A percentile compares a stretch with the other conserved stretches of the same genome.
Evolutionary conservation across 116 monocot genomes (phyloP).

Genomic region (Dioscorea cayenensis): DNA sequence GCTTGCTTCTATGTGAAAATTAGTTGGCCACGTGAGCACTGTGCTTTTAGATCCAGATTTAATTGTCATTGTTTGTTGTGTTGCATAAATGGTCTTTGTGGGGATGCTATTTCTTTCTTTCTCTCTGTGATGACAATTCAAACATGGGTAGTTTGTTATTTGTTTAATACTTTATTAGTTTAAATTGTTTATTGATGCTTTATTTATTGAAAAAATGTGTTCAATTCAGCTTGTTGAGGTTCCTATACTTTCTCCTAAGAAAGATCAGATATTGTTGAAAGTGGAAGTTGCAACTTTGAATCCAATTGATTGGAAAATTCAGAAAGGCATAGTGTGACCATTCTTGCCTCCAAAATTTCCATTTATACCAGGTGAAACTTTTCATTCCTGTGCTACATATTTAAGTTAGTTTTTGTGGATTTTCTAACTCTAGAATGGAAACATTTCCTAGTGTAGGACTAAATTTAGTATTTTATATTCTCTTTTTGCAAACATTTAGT

Average conservation of each 20-base stretch:
- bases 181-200: background rate
- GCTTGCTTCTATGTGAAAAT: no score
- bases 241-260: slow-evolving; percentile 59
- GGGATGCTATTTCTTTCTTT: no score
- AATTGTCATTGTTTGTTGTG: no score
- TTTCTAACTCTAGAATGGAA: no score
- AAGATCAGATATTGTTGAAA: slow-evolving; percentile 57
- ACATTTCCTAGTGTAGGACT: no score
- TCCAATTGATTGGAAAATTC: slow-evolving; percentile 75
- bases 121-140: no score
- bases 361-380: slow-evolving; percentile 47
- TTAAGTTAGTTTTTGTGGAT: no score
- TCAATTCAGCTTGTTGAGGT: slow-evolving; percentile 55
- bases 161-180: background rate
- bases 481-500: no score
- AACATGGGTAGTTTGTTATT: background rate
- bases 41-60: no score
- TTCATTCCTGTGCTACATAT: background rate
- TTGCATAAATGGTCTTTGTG: no score
- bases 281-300: slow-evolving; percentile 64
- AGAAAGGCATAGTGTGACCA: slow-evolving; percentile 53
- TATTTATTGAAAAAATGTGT: background rate
- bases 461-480: no score
- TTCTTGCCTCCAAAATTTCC: slow-evolving; percentile 65
- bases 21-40: no score